Evolutionary conservation across 148 eudicot genomes (phyloP).

Genomic region (Camellia sinensis): DNA sequence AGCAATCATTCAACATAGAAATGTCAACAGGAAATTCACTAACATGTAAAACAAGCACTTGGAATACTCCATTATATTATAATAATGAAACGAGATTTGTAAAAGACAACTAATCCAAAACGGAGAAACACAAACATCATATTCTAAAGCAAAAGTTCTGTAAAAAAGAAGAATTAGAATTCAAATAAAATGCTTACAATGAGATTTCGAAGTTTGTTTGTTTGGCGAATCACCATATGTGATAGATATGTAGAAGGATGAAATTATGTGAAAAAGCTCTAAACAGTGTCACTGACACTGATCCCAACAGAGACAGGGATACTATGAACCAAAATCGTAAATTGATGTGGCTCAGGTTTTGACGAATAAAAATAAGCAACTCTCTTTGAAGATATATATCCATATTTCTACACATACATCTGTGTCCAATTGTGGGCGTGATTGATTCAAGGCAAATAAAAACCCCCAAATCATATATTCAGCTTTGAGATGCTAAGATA

Average conservation of each 20-base stretch:
- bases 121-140: background rate
- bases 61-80: background rate
- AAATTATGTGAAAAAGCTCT: conserved; percentile 61
- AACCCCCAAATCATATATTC: no score
- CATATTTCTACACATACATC: conserved; percentile 59
- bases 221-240: conserved; percentile 64
- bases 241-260: conserved; percentile 82
- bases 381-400: conserved; percentile 57
- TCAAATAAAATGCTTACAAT: conserved; percentile 49
- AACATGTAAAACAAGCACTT: background rate
- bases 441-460: no score
- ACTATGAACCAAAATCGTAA: conserved; percentile 79
- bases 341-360: conserved; percentile 71
- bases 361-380: conserved; percentile 62
- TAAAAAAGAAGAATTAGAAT: background rate
- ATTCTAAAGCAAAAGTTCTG: background rate
- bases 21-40: background rate
- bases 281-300: conserved; percentile 64
- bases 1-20: background rate
- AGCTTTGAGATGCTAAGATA: no score
- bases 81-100: background rate
- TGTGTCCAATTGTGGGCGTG: no score
- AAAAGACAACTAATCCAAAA: background rate
- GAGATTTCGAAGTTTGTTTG: conserved; percentile 59
- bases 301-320: conserved; percentile 57